Base-by-base conservation (phyloP, 148 eudicot genomes). In the Chenopodium berlandieri region DNA sequence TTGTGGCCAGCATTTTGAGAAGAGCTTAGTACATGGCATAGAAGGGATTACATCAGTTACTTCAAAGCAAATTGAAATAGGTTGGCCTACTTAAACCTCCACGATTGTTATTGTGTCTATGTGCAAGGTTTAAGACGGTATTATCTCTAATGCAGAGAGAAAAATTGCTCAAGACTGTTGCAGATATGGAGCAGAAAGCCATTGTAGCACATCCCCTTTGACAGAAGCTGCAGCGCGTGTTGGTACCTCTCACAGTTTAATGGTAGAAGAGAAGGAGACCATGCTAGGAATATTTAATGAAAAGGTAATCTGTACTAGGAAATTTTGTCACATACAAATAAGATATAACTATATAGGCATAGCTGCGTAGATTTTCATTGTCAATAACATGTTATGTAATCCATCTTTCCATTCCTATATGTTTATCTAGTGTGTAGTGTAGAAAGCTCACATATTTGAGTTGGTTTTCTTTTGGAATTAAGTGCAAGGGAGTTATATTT, bases 131-230 rank as follows among this genome's bases (percentile, higher is more conserved):
- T 81, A 76, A 79, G 73, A 68, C 48, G 9, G 22, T 72, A 83
- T 76, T 63, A 16, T 65, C 50, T 75, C 81, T 75, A 79, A 58
- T 77, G 78, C 85, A 94, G 98, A 82, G 64, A 92, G 86, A 79
- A 94, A 82, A 83, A 79, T 92, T 85, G 97, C 92, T 74, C 92
- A 89, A 85, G 93, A 91, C 85, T 92, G 94, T 84, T 84, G 89
- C 90, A 89, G 86, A 77, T 93, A 90, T 72, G 90, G 90, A 69
- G 82, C 80, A 73, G 90, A 90, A 79, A 87, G 84, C 83, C 91
- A 89, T 85, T 86, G 83, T 77, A 84, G 82, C 69, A 85, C 84
- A 74, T 86, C 86, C 67, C 80, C 89, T 47, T 89, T 94, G 85
- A 85, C 94, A 69, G 90, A 82, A 79, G 91, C 83, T 63, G 95